A percentile compares a stretch with the other conserved stretches of the same genome.
These are phyloP conservation scores for Leccinellum luteum DNA, from an alignment of 768 basidiomycete species.

Conservation along the genomic window DNA sequence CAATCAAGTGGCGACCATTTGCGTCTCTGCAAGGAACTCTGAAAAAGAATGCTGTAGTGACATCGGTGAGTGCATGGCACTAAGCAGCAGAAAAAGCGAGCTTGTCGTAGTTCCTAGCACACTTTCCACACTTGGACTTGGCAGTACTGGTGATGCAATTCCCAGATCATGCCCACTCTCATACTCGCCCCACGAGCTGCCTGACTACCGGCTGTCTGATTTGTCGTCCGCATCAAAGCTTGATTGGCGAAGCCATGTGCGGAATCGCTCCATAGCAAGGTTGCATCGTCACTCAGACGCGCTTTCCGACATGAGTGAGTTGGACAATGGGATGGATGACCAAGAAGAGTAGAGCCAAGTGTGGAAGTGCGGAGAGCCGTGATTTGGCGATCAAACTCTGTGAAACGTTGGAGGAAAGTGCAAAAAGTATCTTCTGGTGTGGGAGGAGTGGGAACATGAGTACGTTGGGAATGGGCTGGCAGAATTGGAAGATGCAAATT, in stretches of 20 bases:
- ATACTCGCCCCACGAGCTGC: conserved; percentile 15
- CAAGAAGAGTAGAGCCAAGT: conserved; percentile 25
- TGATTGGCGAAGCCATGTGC: conserved; percentile 18
- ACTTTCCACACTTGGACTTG: conserved; percentile 16
- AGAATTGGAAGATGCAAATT: conserved; percentile 31
- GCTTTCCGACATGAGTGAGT: conserved; percentile 43
- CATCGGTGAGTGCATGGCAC: conserved; percentile 1
- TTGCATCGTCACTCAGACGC: conserved; percentile 41
- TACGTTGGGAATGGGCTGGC: conserved; percentile 14
- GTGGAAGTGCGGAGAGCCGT: conserved; percentile 42
- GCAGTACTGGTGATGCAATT: conserved; percentile 11
- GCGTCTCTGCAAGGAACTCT: conserved; percentile 20
- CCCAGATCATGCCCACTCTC: conserved; percentile 9
- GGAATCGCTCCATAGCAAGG: conserved; percentile 36
- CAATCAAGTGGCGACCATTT: conserved; percentile 12
- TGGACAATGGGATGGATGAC: conserved; percentile 35
- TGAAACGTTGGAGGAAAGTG: conserved; percentile 49
- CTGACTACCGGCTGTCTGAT: conserved; percentile 21
- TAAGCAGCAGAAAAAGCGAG: conserved; percentile 9
- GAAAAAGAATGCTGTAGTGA: conserved; percentile 23
- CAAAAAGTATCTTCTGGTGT: conserved; percentile 39
- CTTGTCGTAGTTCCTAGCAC: conserved; percentile 3
- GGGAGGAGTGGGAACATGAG: conserved; percentile 11
- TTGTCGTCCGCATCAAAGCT: conserved; percentile 27
- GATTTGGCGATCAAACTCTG: conserved; percentile 53